Conservation (phyloP, 164 flowering plant genomes). For the Amborella trichopoda region DNA sequence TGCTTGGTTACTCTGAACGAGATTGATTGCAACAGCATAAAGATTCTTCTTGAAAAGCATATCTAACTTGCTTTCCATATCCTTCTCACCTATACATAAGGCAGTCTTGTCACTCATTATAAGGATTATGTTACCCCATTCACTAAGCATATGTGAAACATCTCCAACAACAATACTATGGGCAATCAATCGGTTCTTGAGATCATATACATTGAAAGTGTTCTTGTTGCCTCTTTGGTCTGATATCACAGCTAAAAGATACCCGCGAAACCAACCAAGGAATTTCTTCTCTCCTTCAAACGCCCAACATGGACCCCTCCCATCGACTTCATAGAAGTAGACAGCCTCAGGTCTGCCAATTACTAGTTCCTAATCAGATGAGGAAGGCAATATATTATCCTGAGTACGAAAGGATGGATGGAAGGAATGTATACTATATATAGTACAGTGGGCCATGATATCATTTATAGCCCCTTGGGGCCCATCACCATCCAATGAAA, state of each 20-base stretch:
- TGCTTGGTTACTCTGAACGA: constrained; percentile 95
- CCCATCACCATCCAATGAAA: too few species aligned
- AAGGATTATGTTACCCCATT: constrained; percentile 93
- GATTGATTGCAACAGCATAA: constrained; percentile 90
- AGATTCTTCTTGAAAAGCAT: constrained; percentile 97
- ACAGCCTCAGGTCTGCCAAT: constrained; percentile 96
- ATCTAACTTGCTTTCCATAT: constrained; percentile 99
- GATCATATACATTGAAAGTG: constrained; percentile 83
- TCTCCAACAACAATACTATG: constrained; percentile 70
- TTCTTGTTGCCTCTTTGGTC: constrained; percentile 68
- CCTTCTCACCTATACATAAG: constrained; percentile 82
- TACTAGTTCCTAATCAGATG: constrained; percentile 54
- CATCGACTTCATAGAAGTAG: constrained; percentile 94
- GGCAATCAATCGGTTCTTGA: constrained; percentile 87
- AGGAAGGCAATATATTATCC: constrained; percentile 10
- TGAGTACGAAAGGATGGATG: too few species aligned
- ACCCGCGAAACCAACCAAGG: constrained; percentile 97
- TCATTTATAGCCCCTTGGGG: too few species aligned
- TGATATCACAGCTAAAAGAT: constrained; percentile 77
- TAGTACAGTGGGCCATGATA: too few species aligned
- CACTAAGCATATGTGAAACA: constrained; percentile 90
- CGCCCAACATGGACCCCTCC: constrained; percentile 99
- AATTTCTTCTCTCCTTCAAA: constrained; percentile 96
- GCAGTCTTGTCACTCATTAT: constrained; percentile 73
- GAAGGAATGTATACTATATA: too few species aligned